Percentiles rank a stretch among this genome's conserved stretches.
Evolutionary conservation across 768 basidiomycete species (phyloP).

Genomic region (Lactifluus pinguis): DNA sequence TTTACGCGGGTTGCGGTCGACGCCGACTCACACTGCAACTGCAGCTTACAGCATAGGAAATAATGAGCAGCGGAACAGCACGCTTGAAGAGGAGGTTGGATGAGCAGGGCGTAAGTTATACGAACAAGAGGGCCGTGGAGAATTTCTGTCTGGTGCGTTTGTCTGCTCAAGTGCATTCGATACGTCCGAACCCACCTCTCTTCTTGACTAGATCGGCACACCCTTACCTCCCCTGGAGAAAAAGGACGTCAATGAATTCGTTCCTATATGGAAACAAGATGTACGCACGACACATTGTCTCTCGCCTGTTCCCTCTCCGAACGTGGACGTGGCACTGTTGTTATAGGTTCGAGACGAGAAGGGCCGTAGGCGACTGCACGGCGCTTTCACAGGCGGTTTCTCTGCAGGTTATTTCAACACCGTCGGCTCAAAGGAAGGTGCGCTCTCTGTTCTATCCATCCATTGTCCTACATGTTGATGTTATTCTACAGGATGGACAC

Average conservation of each 20-base stretch:
- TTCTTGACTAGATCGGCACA: slow-evolving; percentile 67
- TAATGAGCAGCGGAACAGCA: slow-evolving; percentile 33
- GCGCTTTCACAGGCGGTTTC: slow-evolving; percentile 97
- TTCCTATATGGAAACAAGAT: slow-evolving; percentile 97
- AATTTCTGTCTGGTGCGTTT: slow-evolving; percentile 70
- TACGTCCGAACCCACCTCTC: neutral
- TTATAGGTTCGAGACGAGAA: slow-evolving; percentile 84
- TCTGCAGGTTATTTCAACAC: slow-evolving; percentile 96
- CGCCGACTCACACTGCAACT: neutral
- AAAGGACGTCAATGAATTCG: slow-evolving; percentile 87
- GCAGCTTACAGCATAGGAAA: neutral
- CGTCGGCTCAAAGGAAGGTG: slow-evolving; percentile 94
- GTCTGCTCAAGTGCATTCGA: neutral
- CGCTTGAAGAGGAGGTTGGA: slow-evolving; percentile 81
- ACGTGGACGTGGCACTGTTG: slow-evolving; percentile 1
- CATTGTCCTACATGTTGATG: neutral
- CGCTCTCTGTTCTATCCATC: neutral
- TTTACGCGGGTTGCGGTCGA: neutral
- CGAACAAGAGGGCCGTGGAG: slow-evolving; percentile 65
- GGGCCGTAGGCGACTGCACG: slow-evolving; percentile 86
- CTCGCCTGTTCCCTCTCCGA: slow-evolving; percentile 14
- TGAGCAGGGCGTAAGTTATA: slow-evolving; percentile 64
- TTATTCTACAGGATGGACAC: slow-evolving; percentile 76
- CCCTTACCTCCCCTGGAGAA: slow-evolving; percentile 93
- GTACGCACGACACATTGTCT: slow-evolving; percentile 34